Conservation (phyloP, 2,329 filamentous ascomycete genomes). For the Ploettnerulaceae sp. region DNA sequence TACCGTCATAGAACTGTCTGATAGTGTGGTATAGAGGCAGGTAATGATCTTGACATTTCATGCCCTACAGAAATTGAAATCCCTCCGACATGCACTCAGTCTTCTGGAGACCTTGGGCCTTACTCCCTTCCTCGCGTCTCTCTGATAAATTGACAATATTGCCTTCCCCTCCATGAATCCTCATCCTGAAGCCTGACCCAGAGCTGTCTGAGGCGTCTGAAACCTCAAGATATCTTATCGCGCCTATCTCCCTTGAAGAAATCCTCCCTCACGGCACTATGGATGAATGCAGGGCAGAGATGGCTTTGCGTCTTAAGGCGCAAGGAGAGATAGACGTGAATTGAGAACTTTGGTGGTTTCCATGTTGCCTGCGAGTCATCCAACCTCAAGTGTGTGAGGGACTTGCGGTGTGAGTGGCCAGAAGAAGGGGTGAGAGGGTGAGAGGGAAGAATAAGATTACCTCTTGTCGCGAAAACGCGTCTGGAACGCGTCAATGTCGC, state of each 20-base stretch:
- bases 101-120: no score
- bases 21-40: no score
- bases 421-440: not conserved
- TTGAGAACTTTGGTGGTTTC: no score
- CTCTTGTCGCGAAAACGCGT: slow-evolving; percentile 6
- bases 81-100: no score
- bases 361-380: slow-evolving; percentile 9
- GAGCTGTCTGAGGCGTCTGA: not conserved
- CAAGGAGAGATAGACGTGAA: not conserved
- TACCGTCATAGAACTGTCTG: no score
- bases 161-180: slow-evolving; percentile 4
- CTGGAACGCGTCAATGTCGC: slow-evolving; percentile 4
- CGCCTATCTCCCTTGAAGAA: not conserved
- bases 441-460: slow-evolving; percentile 2
- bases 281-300: slow-evolving; percentile 7
- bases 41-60: no score
- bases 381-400: not conserved
- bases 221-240: slow-evolving; percentile 7
- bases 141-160: slow-evolving; percentile 6
- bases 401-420: not conserved
- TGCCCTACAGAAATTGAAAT: no score
- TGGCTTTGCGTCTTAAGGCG: slow-evolving; percentile 3
- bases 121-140: slow-evolving; percentile 1
- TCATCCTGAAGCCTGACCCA: not conserved
- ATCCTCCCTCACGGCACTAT: not conserved